These are phyloP conservation scores for Aspergillus cavernicola DNA, from an alignment of 495 filamentous ascomycete species.

Conservation along the genomic window DNA sequence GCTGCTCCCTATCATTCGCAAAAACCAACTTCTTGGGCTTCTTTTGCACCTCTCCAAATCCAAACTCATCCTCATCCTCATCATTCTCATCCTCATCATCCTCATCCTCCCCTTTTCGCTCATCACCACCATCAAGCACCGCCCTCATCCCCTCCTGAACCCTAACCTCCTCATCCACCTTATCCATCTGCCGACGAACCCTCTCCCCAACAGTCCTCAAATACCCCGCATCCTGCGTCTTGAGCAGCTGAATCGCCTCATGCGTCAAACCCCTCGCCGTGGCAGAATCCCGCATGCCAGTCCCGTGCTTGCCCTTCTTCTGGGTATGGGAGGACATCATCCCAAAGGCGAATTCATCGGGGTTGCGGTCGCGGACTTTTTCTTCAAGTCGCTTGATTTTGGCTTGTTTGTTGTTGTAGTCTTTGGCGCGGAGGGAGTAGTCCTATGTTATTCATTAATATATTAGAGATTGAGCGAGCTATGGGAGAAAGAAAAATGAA, in stretches of 20 bases:
- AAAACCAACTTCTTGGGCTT: conserved; percentile 52
- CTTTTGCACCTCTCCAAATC: conserved; percentile 16
- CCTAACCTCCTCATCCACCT: conserved; percentile 51
- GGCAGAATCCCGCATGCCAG: conserved; percentile 43
- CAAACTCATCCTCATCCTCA: conserved; percentile 29
- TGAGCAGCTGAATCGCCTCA: conserved; percentile 80
- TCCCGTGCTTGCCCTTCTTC: conserved; percentile 57
- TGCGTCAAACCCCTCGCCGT: conserved; percentile 44
- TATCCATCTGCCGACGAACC: conserved; percentile 56
- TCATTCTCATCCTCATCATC: conserved; percentile 28
- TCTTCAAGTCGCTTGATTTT: conserved; percentile 70
- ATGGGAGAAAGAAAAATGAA: not conserved
- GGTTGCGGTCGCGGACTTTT: conserved; percentile 84
- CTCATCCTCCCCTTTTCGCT: conserved; percentile 23
- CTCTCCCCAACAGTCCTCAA: conserved; percentile 63
- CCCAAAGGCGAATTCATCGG: conserved; percentile 93
- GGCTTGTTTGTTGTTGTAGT: conserved; percentile 83
- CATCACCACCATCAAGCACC: conserved; percentile 25
- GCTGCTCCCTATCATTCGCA: conserved; percentile 51
- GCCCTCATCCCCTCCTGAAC: conserved; percentile 36
- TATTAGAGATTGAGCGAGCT: not conserved
- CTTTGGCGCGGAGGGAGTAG: conserved; percentile 84
- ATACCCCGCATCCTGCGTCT: conserved; percentile 95
- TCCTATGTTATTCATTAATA: conserved; percentile 52
- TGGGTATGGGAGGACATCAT: conserved; percentile 64